Conservation (phyloP, 176 grass and related monocot genomes). For the Tillandsia leiboldiana region DNA sequence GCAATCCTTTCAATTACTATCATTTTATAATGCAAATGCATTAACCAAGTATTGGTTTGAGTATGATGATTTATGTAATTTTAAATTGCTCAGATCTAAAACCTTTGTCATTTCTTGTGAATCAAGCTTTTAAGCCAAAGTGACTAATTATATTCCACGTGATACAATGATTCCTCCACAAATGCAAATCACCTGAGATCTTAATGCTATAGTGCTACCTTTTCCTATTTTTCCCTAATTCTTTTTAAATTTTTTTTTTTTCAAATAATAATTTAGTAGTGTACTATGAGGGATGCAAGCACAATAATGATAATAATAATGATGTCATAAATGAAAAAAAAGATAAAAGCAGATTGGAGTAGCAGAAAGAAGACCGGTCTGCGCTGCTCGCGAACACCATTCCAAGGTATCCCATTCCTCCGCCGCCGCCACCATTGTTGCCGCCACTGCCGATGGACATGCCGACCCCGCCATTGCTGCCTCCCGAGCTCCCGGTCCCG, state of each 20-base stretch:
- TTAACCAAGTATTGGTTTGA: too few relatives aligned
- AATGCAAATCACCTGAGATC: neutral
- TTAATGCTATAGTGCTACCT: slow-evolving; percentile 5
- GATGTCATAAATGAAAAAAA: neutral
- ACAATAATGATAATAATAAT: slow-evolving; percentile 7
- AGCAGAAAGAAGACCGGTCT: neutral
- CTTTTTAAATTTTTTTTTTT: slow-evolving; percentile 17
- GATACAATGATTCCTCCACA: neutral
- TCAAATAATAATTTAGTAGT: slow-evolving; percentile 26
- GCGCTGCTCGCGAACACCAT: slow-evolving; percentile 44
- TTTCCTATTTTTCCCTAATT: neutral
- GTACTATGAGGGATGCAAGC: slow-evolving; percentile 24
- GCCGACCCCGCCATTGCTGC: slow-evolving; percentile 38
- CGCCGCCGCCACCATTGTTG: neutral
- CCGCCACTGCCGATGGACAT: neutral
- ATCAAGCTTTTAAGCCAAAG: too few relatives aligned
- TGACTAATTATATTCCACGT: slow-evolving; percentile 1
- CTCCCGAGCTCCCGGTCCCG: slow-evolving; percentile 19
- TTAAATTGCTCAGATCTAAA: too few relatives aligned
- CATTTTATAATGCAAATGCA: too few relatives aligned
- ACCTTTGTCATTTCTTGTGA: too few relatives aligned
- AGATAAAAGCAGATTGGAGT: neutral
- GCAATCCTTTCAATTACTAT: too few relatives aligned
- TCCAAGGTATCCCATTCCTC: slow-evolving; percentile 32
- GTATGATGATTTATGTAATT: too few relatives aligned